Percentiles rank a stretch among this genome's conserved stretches.
Conservation (phyloP, 257 asterid species). For the Solanum neorickii region DNA sequence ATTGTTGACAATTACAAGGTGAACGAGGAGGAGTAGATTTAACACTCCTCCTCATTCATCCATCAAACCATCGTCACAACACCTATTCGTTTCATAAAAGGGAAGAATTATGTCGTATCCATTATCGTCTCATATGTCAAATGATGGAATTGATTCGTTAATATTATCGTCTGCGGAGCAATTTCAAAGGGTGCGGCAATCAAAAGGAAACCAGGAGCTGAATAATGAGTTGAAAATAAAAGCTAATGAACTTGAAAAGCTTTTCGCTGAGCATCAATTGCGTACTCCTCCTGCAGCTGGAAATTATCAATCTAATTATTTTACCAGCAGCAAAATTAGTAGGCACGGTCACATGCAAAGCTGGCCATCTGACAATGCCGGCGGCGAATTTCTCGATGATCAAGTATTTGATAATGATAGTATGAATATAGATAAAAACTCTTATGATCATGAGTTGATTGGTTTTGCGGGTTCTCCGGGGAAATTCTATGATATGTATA, state of each 20-base stretch:
- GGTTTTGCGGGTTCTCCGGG: slow-evolving; percentile 68
- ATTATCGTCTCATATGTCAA: neutral
- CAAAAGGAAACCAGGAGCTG: slow-evolving; percentile 79
- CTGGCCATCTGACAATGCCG: slow-evolving; percentile 22
- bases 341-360: slow-evolving; percentile 30
- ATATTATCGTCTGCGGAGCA: slow-evolving; percentile 44
- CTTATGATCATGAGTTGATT: slow-evolving; percentile 22
- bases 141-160: slow-evolving; percentile 30
- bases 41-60: neutral
- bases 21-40: neutral
- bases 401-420: neutral
- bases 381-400: slow-evolving; percentile 6
- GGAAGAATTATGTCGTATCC: neutral
- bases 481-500: slow-evolving; percentile 53
- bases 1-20: neutral
- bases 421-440: neutral
- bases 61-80: neutral
- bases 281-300: slow-evolving; percentile 57
- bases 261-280: slow-evolving; percentile 62
- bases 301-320: slow-evolving; percentile 54
- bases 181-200: slow-evolving; percentile 45
- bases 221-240: slow-evolving; percentile 78
- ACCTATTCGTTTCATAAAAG: neutral
- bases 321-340: slow-evolving; percentile 22
- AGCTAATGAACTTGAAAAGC: slow-evolving; percentile 91